Conservation (phyloP, 805 yeast species). For the Wilhelminamyces savonicus region DNA sequence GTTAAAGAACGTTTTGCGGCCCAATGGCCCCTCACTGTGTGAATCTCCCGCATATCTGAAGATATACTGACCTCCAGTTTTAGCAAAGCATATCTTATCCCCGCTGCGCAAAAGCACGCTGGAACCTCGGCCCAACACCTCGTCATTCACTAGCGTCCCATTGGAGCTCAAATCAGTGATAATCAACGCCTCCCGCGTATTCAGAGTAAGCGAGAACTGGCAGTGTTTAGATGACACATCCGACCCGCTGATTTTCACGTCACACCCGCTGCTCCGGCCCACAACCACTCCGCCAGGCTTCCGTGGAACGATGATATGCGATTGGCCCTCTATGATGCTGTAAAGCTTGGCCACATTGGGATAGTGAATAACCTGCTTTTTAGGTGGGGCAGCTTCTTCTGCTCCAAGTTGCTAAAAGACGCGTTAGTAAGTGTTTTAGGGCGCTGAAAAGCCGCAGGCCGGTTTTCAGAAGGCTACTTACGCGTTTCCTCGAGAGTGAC, state of each 20-base stretch:
- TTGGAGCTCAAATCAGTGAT: conserved; percentile 56
- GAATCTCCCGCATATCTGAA: conserved; percentile 38
- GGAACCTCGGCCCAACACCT: conserved; percentile 42
- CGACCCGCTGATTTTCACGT: conserved; percentile 43
- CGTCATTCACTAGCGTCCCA: conserved; percentile 63
- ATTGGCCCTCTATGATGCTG: conserved; percentile 11
- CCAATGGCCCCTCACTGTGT: too few species aligned
- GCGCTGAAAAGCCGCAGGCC: too few species aligned
- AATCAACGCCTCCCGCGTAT: conserved; percentile 33
- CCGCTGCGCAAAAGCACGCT: conserved; percentile 53
- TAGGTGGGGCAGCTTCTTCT: conserved; percentile 6
- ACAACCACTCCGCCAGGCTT: conserved; percentile 24
- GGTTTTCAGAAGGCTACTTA: too few species aligned
- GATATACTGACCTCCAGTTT: conserved; percentile 41
- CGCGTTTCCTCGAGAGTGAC: conserved; percentile 21
- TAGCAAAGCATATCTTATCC: conserved; percentile 55
- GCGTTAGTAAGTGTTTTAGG: not conserved
- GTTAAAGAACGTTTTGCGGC: conserved; percentile 45
- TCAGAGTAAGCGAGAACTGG: conserved; percentile 37
- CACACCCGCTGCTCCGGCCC: conserved; percentile 60
- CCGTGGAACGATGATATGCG: conserved; percentile 17
- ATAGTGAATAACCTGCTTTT: conserved; percentile 13
- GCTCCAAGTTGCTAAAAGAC: too few species aligned
- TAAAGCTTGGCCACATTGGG: conserved; percentile 16
- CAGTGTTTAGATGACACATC: conserved; percentile 69